phyloP scores from a whole-genome alignment of 768 basidiomycete genomes.

The Cystobasidium onofrii region DNA sequence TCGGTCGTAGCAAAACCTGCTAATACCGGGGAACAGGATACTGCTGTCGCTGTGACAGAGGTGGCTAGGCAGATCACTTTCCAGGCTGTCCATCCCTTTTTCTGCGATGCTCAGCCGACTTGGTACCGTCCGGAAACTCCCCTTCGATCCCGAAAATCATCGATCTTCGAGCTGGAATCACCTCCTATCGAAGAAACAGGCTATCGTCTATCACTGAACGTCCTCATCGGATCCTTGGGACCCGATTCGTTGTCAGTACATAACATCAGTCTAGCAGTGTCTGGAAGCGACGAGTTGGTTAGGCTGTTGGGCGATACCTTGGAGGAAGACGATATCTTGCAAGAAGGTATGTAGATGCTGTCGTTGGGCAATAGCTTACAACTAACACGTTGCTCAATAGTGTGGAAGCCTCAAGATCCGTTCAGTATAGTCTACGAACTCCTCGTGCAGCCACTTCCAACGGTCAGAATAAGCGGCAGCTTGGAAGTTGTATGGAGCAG shows the following conservation, averaged over 20 bases:
- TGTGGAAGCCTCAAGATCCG: conserved; percentile 23
- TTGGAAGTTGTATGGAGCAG: conserved; percentile 41
- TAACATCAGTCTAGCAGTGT: background rate
- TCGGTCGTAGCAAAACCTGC: conserved; percentile 59
- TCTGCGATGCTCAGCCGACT: conserved; percentile 52
- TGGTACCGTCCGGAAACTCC: conserved; percentile 51
- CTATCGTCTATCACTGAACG: background rate
- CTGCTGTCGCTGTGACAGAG: conserved; percentile 51
- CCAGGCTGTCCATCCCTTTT: conserved; percentile 60
- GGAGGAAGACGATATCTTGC: background rate
- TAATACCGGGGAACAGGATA: conserved; percentile 37
- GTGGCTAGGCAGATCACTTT: conserved; percentile 60
- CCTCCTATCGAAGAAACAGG: background rate
- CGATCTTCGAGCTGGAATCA: conserved; percentile 46
- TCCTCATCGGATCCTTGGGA: background rate
- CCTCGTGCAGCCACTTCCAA: conserved; percentile 47
- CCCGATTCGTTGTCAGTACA: background rate
- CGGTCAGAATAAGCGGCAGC: no score
- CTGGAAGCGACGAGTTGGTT: background rate
- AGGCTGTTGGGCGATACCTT: background rate
- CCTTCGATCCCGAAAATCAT: conserved; percentile 49
- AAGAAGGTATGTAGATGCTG: conserved; percentile 20
- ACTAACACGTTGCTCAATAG: conserved; percentile 47
- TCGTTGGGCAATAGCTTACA: background rate
- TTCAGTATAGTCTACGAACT: conserved; percentile 31